These are phyloP conservation scores for Camillea tinctor DNA, from an alignment of 2,329 filamentous ascomycete species.

Conservation along the genomic window DNA sequence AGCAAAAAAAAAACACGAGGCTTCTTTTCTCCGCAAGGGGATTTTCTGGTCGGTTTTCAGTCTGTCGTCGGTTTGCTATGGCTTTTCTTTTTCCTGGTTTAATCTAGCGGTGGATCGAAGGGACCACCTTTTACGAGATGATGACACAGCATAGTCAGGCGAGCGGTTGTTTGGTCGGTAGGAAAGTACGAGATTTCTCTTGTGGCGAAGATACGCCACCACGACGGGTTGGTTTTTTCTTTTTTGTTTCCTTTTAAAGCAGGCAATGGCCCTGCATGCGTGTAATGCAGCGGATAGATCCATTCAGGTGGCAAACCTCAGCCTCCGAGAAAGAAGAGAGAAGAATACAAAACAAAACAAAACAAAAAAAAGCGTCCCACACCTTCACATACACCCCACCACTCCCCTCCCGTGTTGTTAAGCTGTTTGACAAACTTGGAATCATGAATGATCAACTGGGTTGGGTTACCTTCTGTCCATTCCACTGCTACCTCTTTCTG, in stretches of 20 bases:
- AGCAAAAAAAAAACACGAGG: neutral
- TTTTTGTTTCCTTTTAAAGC: no score
- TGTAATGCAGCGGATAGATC: neutral
- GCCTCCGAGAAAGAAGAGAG: neutral
- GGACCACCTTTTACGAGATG: neutral
- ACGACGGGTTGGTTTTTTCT: neutral
- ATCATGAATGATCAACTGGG: neutral
- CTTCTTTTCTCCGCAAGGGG: neutral
- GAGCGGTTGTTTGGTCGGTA: neutral
- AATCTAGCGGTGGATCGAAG: neutral
- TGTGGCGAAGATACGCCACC: neutral
- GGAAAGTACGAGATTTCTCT: neutral
- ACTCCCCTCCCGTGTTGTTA: neutral
- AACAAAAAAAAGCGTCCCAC: no score
- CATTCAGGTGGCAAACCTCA: neutral
- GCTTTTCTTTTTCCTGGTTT: neutral
- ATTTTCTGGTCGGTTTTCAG: neutral
- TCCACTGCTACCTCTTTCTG: no score
- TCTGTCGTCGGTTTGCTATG: neutral
- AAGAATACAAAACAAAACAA: neutral
- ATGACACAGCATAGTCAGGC: neutral
- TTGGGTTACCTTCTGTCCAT: neutral
- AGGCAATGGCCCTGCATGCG: neutral
- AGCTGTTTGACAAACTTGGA: neutral
- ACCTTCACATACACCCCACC: no score